Evolutionary conservation across 192 early-diverging fungal species (phyloP).

Genomic region (Allomyces arbusculus): DNA sequence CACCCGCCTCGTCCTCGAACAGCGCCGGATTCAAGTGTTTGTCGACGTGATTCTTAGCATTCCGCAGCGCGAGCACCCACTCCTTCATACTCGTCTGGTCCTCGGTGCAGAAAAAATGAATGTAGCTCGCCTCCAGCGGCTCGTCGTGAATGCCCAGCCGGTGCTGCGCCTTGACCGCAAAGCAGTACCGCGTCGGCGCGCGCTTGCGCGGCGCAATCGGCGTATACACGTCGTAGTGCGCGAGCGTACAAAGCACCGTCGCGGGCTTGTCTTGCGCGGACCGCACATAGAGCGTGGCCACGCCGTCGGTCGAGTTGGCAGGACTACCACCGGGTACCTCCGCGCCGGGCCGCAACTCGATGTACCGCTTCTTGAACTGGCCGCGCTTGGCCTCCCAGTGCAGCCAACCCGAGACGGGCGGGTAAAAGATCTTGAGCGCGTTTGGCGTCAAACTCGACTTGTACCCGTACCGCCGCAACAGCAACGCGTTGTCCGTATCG

Average conservation of each 20-base stretch:
- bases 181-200: neutral
- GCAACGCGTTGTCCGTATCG: constrained; percentile 49
- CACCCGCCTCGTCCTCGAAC: no score
- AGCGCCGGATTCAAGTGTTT: neutral
- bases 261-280: neutral
- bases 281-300: neutral
- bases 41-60: neutral
- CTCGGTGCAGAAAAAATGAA: no score
- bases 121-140: neutral
- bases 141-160: neutral
- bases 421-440: neutral
- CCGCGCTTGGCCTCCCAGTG: neutral
- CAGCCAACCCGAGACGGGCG: neutral
- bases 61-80: neutral
- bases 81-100: neutral
- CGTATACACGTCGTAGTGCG: neutral
- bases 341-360: neutral
- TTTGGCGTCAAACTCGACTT: constrained; percentile 30
- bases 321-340: neutral
- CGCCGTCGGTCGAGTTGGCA: neutral
- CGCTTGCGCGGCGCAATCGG: neutral
- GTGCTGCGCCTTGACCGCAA: neutral
- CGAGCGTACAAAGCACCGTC: neutral
- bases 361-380: neutral
- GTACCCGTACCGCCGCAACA: constrained; percentile 53